Conservation (phyloP, 2,329 filamentous ascomycete species). For the Ophiocordyceps camponoti-leonardi region DNA sequence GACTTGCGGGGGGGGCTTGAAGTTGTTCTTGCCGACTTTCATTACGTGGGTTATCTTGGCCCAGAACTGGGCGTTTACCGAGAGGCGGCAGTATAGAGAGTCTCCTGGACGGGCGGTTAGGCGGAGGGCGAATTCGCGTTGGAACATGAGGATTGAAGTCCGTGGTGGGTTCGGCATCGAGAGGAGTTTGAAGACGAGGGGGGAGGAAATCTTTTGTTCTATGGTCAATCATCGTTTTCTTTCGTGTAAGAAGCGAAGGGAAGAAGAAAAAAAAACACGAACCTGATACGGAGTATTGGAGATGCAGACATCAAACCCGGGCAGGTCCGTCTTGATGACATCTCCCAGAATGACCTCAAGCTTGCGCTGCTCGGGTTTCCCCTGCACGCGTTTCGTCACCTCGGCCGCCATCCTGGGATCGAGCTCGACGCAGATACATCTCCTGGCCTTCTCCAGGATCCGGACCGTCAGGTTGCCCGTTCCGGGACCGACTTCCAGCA, state of each 20-base stretch:
- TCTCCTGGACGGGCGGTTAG: constrained; percentile 80
- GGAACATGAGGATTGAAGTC: constrained; percentile 84
- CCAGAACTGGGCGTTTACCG: constrained; percentile 86
- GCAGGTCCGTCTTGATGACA: constrained; percentile 63
- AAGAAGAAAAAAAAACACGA: constrained; percentile 3
- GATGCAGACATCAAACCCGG: constrained; percentile 70
- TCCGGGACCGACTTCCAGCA: constrained; percentile 84
- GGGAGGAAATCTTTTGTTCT: constrained; percentile 70
- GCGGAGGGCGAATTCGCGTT: constrained; percentile 84
- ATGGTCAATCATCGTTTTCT: neutral
- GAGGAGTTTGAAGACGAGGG: constrained; percentile 80
- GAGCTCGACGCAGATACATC: constrained; percentile 70
- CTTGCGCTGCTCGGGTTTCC: constrained; percentile 66
- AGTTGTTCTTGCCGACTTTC: constrained; percentile 94
- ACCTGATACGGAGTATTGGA: constrained; percentile 48
- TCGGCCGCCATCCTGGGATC: constrained; percentile 96
- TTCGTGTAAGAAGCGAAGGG: neutral
- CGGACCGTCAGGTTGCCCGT: constrained; percentile 79
- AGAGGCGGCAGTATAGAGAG: constrained; percentile 75
- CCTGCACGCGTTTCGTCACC: constrained; percentile 84
- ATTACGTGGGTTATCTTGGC: constrained; percentile 53
- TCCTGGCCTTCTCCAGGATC: constrained; percentile 76
- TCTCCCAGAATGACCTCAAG: constrained; percentile 83
- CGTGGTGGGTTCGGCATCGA: constrained; percentile 67
- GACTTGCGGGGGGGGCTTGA: constrained; percentile 84